Base-by-base conservation (phyloP, 2,329 filamentous ascomycete genomes). In the Trichoderma guizhouense region DNA sequence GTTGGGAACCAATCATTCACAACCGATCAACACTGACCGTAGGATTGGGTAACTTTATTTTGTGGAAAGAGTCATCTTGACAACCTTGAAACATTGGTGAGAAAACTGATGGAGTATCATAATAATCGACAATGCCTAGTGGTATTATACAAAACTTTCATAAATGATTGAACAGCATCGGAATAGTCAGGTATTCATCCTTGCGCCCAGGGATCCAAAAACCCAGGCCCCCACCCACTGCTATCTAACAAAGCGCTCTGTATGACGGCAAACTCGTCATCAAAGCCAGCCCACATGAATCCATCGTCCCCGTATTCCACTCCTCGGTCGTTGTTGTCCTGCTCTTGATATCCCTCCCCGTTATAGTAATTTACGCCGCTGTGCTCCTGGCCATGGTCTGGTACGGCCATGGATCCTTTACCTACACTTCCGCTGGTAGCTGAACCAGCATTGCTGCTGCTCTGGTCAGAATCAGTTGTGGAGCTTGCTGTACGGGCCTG, bases 281-380 rank as follows among this genome's bases (percentile, higher is more conserved):
- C 66, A 34, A 69, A 69, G n/a, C 66, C 66, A 4, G 66, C 66
- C 66, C 66, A 69, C 66, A 69, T 69, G 36, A 69, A 61, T 4
- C 66, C 66, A 61, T 69, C 53, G n/a, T 61, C 66, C 7, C 55
- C 66, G 30, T 69, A 69, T 47, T 69, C 66, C 1, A 51, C 39
- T 11, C 26, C 39, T 1, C 32, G 47, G 5, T 51, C 47, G 18
- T 39, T 51, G 7, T 28, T 43, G 21, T 67, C 51, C 11, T 60
- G 66, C 26, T 69, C 66, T 26, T 60, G 55, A 14, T 69, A 69
- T 1, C 36, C 36, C 26, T 69, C 66, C 8, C 34, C 63, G 14
- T 47, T 21, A 9, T 69, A 51, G 9, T 69, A 69, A 9, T 9
- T 18, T 11, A 43, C n/a, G 3, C 55, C 66, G 2, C 39, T 15